Evolutionary conservation across 2,329 filamentous ascomycete species (phyloP).

Genomic region (Ceratocystis eucalypticola): DNA sequence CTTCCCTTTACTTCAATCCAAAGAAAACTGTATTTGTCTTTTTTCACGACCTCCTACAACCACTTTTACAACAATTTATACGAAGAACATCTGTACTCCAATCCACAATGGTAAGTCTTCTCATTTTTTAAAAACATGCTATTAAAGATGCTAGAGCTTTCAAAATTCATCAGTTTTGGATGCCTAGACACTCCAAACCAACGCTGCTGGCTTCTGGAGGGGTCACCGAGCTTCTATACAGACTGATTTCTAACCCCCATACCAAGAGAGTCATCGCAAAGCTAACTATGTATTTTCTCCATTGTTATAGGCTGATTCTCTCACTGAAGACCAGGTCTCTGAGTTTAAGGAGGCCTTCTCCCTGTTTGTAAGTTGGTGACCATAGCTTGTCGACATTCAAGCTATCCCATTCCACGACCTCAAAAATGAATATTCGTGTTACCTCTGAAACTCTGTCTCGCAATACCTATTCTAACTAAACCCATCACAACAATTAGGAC

Average conservation of each 20-base stretch:
- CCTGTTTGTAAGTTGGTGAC: constrained; percentile 69
- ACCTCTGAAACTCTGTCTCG: background rate
- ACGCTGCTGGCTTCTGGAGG: background rate
- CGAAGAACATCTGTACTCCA: background rate
- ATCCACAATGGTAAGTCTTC: constrained; percentile 18
- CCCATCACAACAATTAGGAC: constrained; percentile 41
- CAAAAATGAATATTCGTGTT: background rate
- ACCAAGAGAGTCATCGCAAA: background rate
- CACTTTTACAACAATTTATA: background rate
- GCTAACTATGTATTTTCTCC: constrained; percentile 2
- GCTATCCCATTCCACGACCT: background rate
- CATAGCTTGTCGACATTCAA: background rate
- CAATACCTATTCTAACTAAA: constrained; percentile 22
- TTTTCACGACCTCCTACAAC: background rate
- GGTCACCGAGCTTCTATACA: background rate
- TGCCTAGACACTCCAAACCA: background rate
- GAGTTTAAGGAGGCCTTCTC: constrained; percentile 99
- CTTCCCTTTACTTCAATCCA: background rate
- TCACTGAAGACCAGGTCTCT: constrained; percentile 99
- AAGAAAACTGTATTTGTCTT: background rate
- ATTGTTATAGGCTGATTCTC: constrained; percentile 67
- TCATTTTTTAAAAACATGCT: background rate
- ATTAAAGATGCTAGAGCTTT: background rate
- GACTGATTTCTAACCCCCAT: constrained; percentile 9
- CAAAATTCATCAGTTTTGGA: background rate